Percentiles rank a stretch among this genome's conserved stretches.
Evolutionary conservation across 2,329 filamentous ascomycete genomes (phyloP).

Genomic region (Fusarium marasasianum): DNA sequence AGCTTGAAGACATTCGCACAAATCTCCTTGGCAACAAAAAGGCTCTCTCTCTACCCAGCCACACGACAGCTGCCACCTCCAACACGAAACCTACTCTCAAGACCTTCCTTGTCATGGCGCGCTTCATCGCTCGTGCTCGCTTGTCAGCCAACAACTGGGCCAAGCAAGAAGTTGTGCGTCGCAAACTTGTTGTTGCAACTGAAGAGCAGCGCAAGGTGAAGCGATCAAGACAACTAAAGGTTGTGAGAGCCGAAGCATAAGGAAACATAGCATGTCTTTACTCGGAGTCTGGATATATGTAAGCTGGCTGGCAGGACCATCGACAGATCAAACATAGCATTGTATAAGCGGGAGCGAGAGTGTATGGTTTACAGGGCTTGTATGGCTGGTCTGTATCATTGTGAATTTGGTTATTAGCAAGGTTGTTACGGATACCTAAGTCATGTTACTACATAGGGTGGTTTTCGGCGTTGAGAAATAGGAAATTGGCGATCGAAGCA

Average conservation of each 20-base stretch:
- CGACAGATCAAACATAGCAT: conserved; percentile 16
- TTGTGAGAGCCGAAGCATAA: conserved; percentile 51
- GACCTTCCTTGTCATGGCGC: conserved; percentile 58
- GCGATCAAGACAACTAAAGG: conserved; percentile 52
- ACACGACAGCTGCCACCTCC: conserved; percentile 23
- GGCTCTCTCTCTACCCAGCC: conserved; percentile 45
- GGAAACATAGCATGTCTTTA: neutral
- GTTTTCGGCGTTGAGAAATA: conserved; percentile 21
- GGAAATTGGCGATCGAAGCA: conserved; percentile 2
- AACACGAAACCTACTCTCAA: conserved; percentile 48
- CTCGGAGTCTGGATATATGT: neutral
- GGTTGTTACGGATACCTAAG: conserved; percentile 32
- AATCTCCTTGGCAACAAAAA: conserved; percentile 53
- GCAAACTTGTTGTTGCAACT: conserved; percentile 58
- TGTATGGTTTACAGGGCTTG: neutral
- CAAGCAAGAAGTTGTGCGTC: conserved; percentile 60
- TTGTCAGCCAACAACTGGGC: conserved; percentile 60
- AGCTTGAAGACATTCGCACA: conserved; percentile 80
- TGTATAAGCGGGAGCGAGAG: conserved; percentile 10
- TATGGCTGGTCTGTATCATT: conserved; percentile 3
- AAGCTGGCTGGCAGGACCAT: neutral
- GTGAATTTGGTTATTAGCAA: conserved; percentile 21
- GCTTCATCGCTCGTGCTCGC: conserved; percentile 63
- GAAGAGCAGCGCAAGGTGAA: conserved; percentile 58
- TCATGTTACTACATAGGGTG: neutral